Base-by-base conservation (phyloP, 768 basidiomycete genomes). In the Saitozyma podzolica region DNA sequence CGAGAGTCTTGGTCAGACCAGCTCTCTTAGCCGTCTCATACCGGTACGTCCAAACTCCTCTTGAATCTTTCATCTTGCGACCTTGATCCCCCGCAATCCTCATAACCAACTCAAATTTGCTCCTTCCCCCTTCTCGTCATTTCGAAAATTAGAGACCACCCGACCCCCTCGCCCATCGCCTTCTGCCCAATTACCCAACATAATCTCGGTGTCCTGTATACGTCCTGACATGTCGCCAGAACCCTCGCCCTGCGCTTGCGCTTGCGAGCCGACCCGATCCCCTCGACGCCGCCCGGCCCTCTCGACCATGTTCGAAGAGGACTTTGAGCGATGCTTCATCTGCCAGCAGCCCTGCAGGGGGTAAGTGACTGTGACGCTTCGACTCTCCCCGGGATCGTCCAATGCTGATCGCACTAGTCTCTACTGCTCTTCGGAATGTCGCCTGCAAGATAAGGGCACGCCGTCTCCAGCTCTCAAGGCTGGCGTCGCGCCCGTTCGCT, bases 391-490 rank as follows among this genome's bases (percentile, higher is more conserved):
- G 13, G n/a, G 10, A 49, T 13, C 20, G 8, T 20, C 19, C 39
- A 39, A 6, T 37, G 48, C 68, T 64, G 58, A 72, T 16, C 14
- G 14, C 47, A 7, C 45, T 29, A 76, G 74, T 6, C 66, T 76
- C n/a, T 76, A 73, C 64, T 76, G 74, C 65, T 76, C 74, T 9
- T 69, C 69, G 9, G 69, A 72, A 50, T 75, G 74, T 55, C 63
- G 68, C 29, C 54, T 64, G 45, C 69, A 72, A 49, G 74, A 75
- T 54, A 69, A 65, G 49, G 72, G 74, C 29, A 58, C 64, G 20
- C 42, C 64, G 9, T 65, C 66, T 13, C 62, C 56, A 14, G 58
- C 63, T 20, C 51, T 57, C 29, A 48, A 63, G 54, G 40, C 48
- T 50, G 63, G 61, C 20, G 29, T 40, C 6, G 62, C 60, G 8